These are phyloP conservation scores for Colletotrichum filicis DNA, from an alignment of 2,329 filamentous ascomycete genomes.

Conservation along the genomic window DNA sequence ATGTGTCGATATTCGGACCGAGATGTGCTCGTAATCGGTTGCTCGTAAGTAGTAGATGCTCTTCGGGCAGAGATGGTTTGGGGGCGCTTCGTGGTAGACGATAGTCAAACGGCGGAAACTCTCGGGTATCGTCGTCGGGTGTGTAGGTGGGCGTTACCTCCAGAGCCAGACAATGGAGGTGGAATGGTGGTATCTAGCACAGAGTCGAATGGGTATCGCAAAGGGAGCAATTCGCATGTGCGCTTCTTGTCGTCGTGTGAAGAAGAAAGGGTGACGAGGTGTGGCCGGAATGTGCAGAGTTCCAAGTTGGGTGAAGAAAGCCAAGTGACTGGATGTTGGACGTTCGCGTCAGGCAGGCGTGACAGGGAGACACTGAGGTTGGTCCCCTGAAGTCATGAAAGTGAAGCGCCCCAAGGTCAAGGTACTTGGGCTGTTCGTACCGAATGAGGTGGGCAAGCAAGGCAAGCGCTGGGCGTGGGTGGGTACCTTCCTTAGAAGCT, in stretches of 20 bases:
- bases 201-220: neutral
- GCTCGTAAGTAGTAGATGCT: neutral
- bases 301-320: neutral
- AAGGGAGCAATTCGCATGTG: neutral
- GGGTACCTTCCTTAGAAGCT: neutral
- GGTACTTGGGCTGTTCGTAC: neutral
- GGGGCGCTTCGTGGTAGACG: slow-evolving; percentile 10
- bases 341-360: neutral
- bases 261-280: neutral
- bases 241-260: neutral
- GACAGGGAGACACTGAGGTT: neutral
- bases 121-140: neutral
- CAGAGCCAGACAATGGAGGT: neutral
- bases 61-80: neutral
- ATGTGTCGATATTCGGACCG: neutral
- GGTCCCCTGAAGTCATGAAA: slow-evolving; percentile 23
- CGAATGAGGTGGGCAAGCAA: neutral
- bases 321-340: neutral
- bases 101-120: neutral
- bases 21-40: neutral
- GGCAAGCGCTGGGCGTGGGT: neutral
- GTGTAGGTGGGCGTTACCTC: neutral
- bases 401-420: slow-evolving; percentile 11
- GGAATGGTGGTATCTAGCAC: neutral
- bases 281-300: neutral